Evolutionary conservation across 371 early-diverging fungal genomes (phyloP).

Genomic region (Rhizopus sp.): DNA sequence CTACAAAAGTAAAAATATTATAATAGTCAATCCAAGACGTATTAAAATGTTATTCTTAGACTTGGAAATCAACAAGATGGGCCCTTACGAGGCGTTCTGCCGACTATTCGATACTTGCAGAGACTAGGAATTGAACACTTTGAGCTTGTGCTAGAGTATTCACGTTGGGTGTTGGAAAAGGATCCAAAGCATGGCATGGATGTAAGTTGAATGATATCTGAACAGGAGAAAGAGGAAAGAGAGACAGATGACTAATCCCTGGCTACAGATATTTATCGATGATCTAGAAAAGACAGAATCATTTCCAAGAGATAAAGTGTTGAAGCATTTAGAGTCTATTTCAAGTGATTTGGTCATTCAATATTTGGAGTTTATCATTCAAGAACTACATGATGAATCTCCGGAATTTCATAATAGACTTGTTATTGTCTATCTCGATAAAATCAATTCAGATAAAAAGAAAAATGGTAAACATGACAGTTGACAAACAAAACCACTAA

Average conservation of each 20-base stretch:
- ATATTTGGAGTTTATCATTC: slow-evolving; percentile 81
- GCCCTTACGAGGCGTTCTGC: slow-evolving; percentile 62
- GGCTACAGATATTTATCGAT: slow-evolving; percentile 73
- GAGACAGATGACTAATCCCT: not conserved
- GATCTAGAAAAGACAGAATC: slow-evolving; percentile 62
- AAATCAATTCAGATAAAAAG: slow-evolving; percentile 30
- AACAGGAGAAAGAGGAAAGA: not conserved
- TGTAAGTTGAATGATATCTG: slow-evolving; percentile 46
- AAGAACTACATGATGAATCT: slow-evolving; percentile 64
- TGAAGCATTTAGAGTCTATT: slow-evolving; percentile 61
- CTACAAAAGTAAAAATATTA: slow-evolving; percentile 45
- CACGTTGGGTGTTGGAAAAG: slow-evolving; percentile 73
- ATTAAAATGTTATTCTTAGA: slow-evolving; percentile 20
- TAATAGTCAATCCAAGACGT: slow-evolving; percentile 5
- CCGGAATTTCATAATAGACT: slow-evolving; percentile 83
- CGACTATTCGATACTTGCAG: slow-evolving; percentile 78
- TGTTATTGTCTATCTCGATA: slow-evolving; percentile 69
- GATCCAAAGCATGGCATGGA: slow-evolving; percentile 74
- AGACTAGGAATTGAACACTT: slow-evolving; percentile 73
- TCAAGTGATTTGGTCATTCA: slow-evolving; percentile 65
- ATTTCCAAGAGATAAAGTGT: slow-evolving; percentile 54
- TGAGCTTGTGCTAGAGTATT: slow-evolving; percentile 80
- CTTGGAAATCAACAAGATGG: slow-evolving; percentile 54
- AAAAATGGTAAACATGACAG: slow-evolving; percentile 2
- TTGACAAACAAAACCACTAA: slow-evolving; percentile 5